Evolutionary conservation across 2,329 filamentous ascomycete genomes (phyloP), one percentile per base, ranked within the genome.

Genomic region (Colletotrichum scovillei): DNA sequence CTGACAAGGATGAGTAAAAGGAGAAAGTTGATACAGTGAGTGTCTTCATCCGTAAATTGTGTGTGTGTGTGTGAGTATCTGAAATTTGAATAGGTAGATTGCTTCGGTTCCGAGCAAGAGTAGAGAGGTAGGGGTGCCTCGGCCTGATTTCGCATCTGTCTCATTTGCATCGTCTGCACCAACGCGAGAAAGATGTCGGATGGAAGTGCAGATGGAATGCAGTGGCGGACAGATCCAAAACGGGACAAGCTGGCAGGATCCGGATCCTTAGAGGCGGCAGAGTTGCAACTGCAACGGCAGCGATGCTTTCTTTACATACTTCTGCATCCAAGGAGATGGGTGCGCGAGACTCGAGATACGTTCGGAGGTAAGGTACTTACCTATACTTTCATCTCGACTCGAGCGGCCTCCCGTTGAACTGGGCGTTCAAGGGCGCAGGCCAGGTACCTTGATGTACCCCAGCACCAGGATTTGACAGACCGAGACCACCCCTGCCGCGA

Each of bases 201-300:
- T 62, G 32, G 49, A 60, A 49, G 19, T 42, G 55, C 67, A 56
- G 60, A 28, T 70, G 56, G 55, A 19, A 32, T 64, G 46, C 32
- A 42, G 55, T 62, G 42, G 24, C 53, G 42, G 38, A 55, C 53
- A 59, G 42, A 53, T 62, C 70, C 59, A 60, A 52, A 64, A 69
- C 30, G 46, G 70, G 56, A 63, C 35, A 73, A 66, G 70, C 70
- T 64, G 56, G 62, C 71, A 73, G 67, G 67, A 71, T 71, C 19
- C 49, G 30, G 28, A 73, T 73, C 60, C 71, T 62, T 26, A 70
- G 42, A 14, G 65, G 67, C 71, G 67, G 71, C 55, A 73, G 60
- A 65, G 70, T 73, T 46, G 60, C 60, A 70, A 38, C n/a, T 46
- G 32, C 52, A 32, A 65, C 49, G 11, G 32, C 30, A 63, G 28